Conservation (phyloP, 1,139 yeast species). For the Blastobotrys illinoisensis region DNA sequence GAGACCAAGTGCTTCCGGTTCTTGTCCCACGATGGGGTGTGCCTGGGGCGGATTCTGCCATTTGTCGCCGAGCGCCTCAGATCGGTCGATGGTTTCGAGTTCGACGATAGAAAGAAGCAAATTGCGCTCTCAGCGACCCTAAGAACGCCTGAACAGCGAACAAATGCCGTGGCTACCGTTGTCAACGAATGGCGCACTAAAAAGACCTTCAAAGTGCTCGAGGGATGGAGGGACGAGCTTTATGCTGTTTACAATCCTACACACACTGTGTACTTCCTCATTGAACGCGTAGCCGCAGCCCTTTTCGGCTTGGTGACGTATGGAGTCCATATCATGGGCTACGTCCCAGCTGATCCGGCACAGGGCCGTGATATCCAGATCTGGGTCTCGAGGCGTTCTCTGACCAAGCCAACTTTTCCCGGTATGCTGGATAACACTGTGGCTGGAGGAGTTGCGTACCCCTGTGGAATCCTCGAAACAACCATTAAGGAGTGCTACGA, state of each 20-base stretch:
- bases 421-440: constrained; percentile 88
- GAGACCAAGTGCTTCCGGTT: constrained; percentile 36
- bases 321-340: constrained; percentile 86
- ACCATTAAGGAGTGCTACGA: constrained; percentile 80
- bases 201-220: constrained; percentile 40
- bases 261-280: constrained; percentile 51
- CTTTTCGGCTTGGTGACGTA: constrained; percentile 81
- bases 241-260: constrained; percentile 63
- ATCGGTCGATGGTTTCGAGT: constrained; percentile 10
- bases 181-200: constrained; percentile 42
- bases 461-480: constrained; percentile 70
- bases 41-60: constrained; percentile 51
- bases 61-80: constrained; percentile 41
- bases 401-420: constrained; percentile 79
- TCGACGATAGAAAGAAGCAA: constrained; percentile 25
- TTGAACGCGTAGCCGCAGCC: constrained; percentile 80
- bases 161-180: constrained; percentile 40
- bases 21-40: constrained; percentile 46
- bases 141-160: constrained; percentile 46
- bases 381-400: constrained; percentile 84
- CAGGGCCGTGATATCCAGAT: constrained; percentile 42
- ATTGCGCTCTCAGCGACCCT: constrained; percentile 39
- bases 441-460: constrained; percentile 91
- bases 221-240: constrained; percentile 86
- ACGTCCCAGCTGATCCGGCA: constrained; percentile 41